phyloP scores from a whole-genome alignment of 1,139 yeast species.

The Arxiozyma bovina region DNA sequence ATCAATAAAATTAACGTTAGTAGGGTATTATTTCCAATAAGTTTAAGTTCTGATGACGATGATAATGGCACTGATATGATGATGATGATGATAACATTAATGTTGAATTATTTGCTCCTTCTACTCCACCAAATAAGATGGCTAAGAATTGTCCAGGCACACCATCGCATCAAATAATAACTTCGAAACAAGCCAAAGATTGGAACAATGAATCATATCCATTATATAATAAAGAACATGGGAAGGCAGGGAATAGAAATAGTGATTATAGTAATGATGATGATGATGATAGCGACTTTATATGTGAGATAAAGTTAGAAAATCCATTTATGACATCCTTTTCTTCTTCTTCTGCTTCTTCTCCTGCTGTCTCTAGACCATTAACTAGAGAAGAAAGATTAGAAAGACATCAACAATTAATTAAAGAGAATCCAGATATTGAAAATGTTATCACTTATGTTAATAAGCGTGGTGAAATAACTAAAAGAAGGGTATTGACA shows the following conservation, averaged over 20 bases:
- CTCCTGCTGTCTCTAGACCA: conserved; percentile 7
- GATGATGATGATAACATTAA: not conserved
- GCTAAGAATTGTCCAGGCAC: conserved; percentile 17
- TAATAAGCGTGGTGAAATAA: conserved; percentile 18
- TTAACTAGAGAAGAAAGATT: conserved; percentile 12
- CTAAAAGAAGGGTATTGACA: conserved; percentile 12
- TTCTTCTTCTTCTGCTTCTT: conserved; percentile 8
- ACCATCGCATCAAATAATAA: conserved; percentile 23
- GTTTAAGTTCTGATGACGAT: conserved; percentile 1
- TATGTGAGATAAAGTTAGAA: not conserved
- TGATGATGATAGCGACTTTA: conserved; percentile 7
- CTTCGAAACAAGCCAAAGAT: conserved; percentile 17
- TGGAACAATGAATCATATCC: conserved; percentile 18
- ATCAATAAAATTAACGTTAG: not conserved
- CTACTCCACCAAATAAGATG: conserved; percentile 3
- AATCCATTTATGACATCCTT: conserved; percentile 22
- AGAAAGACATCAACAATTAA: conserved; percentile 12
- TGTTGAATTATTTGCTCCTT: conserved; percentile 1
- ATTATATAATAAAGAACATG: not conserved
- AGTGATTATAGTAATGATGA: conserved; percentile 1
- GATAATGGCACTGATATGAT: not conserved
- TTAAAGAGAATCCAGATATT: conserved; percentile 19
- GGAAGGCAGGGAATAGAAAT: not conserved
- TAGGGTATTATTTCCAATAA: conserved; percentile 6
- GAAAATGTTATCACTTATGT: conserved; percentile 17